Evolutionary conservation across 2,329 filamentous ascomycete species (phyloP).

Genomic region (Coniochaeta sp.): DNA sequence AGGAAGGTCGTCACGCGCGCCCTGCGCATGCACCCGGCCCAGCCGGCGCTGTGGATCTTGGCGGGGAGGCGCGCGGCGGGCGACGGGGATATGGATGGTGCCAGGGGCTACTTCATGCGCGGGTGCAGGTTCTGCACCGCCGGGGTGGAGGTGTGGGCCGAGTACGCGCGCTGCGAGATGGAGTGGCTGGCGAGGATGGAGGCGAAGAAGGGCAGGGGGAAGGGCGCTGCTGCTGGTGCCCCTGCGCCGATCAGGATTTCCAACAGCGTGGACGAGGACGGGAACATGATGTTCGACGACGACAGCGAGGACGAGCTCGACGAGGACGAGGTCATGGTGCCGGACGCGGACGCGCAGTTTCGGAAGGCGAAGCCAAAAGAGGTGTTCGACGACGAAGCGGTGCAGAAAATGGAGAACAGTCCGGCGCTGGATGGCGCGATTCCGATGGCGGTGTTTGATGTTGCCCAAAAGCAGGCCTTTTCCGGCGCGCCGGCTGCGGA

Average conservation of each 20-base stretch:
- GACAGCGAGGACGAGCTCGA: slow-evolving; percentile 41
- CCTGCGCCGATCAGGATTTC: slow-evolving; percentile 30
- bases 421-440: slow-evolving; percentile 90
- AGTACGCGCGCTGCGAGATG: slow-evolving; percentile 89
- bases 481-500: slow-evolving; percentile 60
- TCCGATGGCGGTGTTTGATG: slow-evolving; percentile 84
- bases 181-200: slow-evolving; percentile 82
- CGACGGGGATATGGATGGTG: slow-evolving; percentile 80
- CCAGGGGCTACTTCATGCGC: slow-evolving; percentile 78
- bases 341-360: slow-evolving; percentile 32
- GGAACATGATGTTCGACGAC: slow-evolving; percentile 33
- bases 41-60: slow-evolving; percentile 78
- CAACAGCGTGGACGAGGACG: slow-evolving; percentile 40
- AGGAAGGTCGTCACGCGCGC: slow-evolving; percentile 59
- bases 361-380: slow-evolving; percentile 25
- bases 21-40: slow-evolving; percentile 77
- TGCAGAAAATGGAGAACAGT: slow-evolving; percentile 52
- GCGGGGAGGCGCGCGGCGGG: slow-evolving; percentile 72
- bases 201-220: slow-evolving; percentile 49
- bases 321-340: slow-evolving; percentile 34
- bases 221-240: slow-evolving; percentile 9
- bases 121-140: slow-evolving; percentile 83
- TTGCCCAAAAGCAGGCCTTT: slow-evolving; percentile 71
- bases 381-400: slow-evolving; percentile 38
- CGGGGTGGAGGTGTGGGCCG: slow-evolving; percentile 70